These are phyloP conservation scores for Acer yangbiense DNA, from an alignment of 345 rosid species.

Conservation along the genomic window DNA sequence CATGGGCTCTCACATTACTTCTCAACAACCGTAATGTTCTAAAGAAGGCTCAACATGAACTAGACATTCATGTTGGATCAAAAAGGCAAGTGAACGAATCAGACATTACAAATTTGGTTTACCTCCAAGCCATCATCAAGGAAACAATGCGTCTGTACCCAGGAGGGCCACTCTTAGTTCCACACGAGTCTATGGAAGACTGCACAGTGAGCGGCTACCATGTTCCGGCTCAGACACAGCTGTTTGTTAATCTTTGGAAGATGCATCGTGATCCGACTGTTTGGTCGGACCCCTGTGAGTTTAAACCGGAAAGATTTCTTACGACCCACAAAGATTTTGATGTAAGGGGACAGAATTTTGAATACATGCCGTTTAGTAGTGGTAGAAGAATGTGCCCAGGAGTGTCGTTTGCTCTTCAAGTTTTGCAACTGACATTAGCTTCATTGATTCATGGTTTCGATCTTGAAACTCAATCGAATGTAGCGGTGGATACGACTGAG, in stretches of 20 bases:
- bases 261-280: conserved; percentile 33
- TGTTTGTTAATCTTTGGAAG: conserved; percentile 24
- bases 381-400: conserved; percentile 43
- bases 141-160: conserved; percentile 42
- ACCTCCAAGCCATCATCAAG: conserved; percentile 39
- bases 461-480: conserved; percentile 14
- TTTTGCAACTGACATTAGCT: conserved; percentile 25
- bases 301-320: conserved; percentile 34
- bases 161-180: conserved; percentile 23
- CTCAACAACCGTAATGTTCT: conserved; percentile 32
- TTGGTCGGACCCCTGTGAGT: conserved; percentile 32
- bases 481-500: conserved; percentile 27
- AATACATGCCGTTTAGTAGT: conserved; percentile 31
- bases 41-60: conserved; percentile 24
- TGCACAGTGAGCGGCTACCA: conserved; percentile 22
- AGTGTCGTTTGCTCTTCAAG: conserved; percentile 27
- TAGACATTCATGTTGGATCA: conserved; percentile 26
- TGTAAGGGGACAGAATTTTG: conserved; percentile 25
- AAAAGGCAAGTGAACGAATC: conserved; percentile 28
- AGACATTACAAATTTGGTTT: conserved; percentile 27
- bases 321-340: conserved; percentile 29
- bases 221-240: conserved; percentile 25
- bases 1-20: conserved; percentile 36
- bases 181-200: conserved; percentile 29
- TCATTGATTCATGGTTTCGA: conserved; percentile 33